Evolutionary conservation across 2,329 filamentous ascomycete species (phyloP).

Genomic region (Graphilbum sp.): DNA sequence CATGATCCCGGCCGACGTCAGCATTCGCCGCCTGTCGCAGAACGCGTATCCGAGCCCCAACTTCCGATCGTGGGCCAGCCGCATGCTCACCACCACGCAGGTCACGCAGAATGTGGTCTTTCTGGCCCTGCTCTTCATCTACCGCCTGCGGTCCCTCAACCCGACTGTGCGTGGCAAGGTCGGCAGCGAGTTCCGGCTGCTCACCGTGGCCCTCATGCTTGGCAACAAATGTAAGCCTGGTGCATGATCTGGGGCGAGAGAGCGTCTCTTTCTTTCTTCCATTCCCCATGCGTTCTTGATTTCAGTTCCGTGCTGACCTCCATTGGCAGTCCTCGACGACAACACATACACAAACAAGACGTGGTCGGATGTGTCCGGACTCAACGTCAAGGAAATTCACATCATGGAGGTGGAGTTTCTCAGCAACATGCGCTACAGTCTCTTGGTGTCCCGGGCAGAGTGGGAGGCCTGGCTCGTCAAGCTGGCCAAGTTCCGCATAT

Average conservation of each 20-base stretch:
- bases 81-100: constrained; percentile 81
- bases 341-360: constrained; percentile 99
- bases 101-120: constrained; percentile 92
- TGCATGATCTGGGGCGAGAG: neutral
- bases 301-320: neutral
- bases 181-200: constrained; percentile 81
- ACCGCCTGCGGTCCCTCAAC: constrained; percentile 80
- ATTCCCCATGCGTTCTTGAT: too few relatives aligned
- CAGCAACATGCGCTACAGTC: constrained; percentile 92
- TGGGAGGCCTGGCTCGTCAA: constrained; percentile 82
- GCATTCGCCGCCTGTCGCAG: constrained; percentile 39
- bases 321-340: constrained; percentile 65
- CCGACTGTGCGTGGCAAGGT: constrained; percentile 77
- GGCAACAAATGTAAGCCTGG: constrained; percentile 73
- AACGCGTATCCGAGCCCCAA: constrained; percentile 63
- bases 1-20: constrained; percentile 20
- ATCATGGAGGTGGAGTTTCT: constrained; percentile 99
- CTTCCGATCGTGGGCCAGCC: constrained; percentile 88
- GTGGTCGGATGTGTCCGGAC: constrained; percentile 94
- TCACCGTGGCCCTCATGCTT: constrained; percentile 93
- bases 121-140: constrained; percentile 80
- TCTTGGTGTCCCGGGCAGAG: constrained; percentile 70
- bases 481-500: constrained; percentile 66
- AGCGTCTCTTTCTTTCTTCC: neutral
- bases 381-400: constrained; percentile 87